Evolutionary conservation across 2,329 filamentous ascomycete genomes (phyloP), one percentile per base, ranked within the genome.

Genomic region (Ophiostoma triangulosporum): DNA sequence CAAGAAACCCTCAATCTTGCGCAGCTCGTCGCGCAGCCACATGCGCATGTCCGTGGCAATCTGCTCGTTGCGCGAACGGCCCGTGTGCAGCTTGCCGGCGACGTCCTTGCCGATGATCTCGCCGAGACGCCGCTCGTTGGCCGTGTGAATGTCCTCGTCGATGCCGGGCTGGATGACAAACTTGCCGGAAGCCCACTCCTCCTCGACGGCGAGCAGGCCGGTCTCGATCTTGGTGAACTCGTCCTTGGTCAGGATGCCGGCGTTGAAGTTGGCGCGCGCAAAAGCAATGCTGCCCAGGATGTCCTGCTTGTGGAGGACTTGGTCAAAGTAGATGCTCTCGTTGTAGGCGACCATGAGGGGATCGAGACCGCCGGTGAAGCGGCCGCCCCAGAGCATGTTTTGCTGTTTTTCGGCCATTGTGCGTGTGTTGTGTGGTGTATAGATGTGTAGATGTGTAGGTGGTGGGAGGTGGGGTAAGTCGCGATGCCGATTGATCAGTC

Each of bases 281-380:
- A 86, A 94, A 12, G 88, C 87, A 60, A 94, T 86, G 55, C 77
- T 83, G 60, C 88, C 88, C 11, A 77, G 76, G 61, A 94, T 89
- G 62, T 94, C 88, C 66, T 93, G 79, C 57, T 81, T 80, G 71
- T 88, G 87, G 62, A 95, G 82, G 52, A 76, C 74, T 60, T 82
- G 80, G 68, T 95, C 88, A 68, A 85, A 90, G 65, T 79, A 80
- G 61, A 95, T 84, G 52, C 79, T 84, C 62, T 83, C 82, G 67
- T 95, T 95, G 74, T 91, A 95, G 60, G 84, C 75, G 57, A 82
- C 76, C 88, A 95, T 95, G 51, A 94, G 77, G 52, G 88, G 86
- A 69, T 94, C 87, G 60, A 91, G 80, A 61, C 79, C 84, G 72
- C 87, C 86, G 52, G 72, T 75, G 60, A 78, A 77, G 56, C 73